A percentile compares a stretch with the other conserved stretches of the same genome.
Evolutionary conservation across 495 filamentous ascomycete species (phyloP).

Genomic region (Geoglossum glabrum): DNA sequence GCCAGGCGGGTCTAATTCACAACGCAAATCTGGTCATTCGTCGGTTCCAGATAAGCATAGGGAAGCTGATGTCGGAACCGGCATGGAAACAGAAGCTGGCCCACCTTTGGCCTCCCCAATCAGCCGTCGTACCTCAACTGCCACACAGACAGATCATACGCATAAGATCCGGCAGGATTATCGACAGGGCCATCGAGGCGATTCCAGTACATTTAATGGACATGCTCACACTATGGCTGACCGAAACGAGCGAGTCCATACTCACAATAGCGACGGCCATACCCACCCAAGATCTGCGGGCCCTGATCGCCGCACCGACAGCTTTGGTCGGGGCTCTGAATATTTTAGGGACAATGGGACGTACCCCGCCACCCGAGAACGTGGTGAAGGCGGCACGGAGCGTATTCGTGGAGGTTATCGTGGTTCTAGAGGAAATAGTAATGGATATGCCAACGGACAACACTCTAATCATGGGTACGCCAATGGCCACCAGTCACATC

Average conservation of each 20-base stretch:
- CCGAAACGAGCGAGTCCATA: background rate
- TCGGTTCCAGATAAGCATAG: slow-evolving; percentile 19
- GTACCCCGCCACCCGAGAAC: slow-evolving; percentile 16
- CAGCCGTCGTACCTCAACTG: slow-evolving; percentile 15
- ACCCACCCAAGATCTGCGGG: slow-evolving; percentile 13
- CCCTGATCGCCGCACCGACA: slow-evolving; percentile 19
- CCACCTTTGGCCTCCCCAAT: slow-evolving; percentile 4
- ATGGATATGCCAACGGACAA: slow-evolving; percentile 8
- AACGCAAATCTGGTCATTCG: background rate
- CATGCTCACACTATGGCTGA: background rate
- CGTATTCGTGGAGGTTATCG: slow-evolving; percentile 35
- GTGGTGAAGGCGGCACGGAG: slow-evolving; percentile 28
- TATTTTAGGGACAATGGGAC: background rate
- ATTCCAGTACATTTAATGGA: background rate
- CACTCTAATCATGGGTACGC: slow-evolving; percentile 13
- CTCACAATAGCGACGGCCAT: background rate
- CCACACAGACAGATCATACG: slow-evolving; percentile 15
- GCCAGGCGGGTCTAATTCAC: background rate
- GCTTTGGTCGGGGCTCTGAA: background rate
- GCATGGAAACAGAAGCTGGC: slow-evolving; percentile 6
- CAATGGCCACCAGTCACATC: slow-evolving; percentile 26
- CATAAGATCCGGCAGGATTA: slow-evolving; percentile 2
- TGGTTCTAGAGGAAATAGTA: slow-evolving; percentile 26
- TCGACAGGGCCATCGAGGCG: slow-evolving; percentile 1
- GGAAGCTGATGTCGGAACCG: slow-evolving; percentile 8